phyloP scores from a whole-genome alignment of 768 basidiomycete species.

The Lactifluus echinatus region DNA sequence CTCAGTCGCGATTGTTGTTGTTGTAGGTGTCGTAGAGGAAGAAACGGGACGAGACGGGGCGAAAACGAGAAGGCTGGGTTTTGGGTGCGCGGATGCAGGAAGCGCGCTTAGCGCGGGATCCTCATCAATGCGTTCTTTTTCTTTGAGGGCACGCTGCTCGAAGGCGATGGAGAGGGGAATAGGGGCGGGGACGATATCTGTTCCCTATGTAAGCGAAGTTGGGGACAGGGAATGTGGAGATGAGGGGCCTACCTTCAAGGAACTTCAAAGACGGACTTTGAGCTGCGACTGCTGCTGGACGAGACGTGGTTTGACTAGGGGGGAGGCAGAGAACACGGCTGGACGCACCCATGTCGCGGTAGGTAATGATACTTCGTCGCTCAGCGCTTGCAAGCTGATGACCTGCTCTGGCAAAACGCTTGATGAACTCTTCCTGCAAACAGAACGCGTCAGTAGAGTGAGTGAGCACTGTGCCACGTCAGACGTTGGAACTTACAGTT shows the following conservation, averaged over 20 bases:
- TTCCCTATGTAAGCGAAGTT: not conserved
- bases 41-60: constrained; percentile 9
- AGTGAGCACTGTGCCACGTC: constrained; percentile 6
- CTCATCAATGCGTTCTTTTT: constrained; percentile 19
- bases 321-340: not conserved
- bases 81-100: constrained; percentile 1
- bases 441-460: not conserved
- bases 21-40: constrained; percentile 10
- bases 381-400: constrained; percentile 10
- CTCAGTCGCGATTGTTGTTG: not conserved
- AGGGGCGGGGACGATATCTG: constrained; percentile 18
- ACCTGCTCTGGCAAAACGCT: constrained; percentile 17
- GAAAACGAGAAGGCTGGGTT: not conserved
- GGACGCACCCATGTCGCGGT: constrained; percentile 21
- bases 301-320: not conserved
- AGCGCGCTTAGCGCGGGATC: constrained; percentile 18
- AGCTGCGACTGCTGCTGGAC: constrained; percentile 4
- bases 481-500: constrained; percentile 10
- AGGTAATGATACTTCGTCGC: constrained; percentile 14
- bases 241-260: constrained; percentile 19
- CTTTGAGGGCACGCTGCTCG: constrained; percentile 11
- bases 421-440: constrained; percentile 21
- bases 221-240: not conserved
- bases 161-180: constrained; percentile 16
- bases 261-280: constrained; percentile 10